Evolutionary conservation across 2,329 filamentous ascomycete genomes (phyloP), one percentile per base, ranked within the genome.

Genomic region (Microdochium paspali): DNA sequence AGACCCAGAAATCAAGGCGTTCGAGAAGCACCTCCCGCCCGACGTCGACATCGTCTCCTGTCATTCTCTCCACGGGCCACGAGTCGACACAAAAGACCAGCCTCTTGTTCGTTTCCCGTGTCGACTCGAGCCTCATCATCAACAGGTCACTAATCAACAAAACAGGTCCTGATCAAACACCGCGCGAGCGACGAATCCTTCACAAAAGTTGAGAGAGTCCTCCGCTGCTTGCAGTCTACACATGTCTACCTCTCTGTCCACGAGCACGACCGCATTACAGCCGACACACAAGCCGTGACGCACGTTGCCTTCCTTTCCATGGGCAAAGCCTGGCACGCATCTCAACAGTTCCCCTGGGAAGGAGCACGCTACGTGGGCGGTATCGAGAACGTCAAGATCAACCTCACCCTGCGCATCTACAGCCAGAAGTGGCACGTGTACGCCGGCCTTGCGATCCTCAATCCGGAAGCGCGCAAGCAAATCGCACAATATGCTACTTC

Each of bases 361-460:
- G 82, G 91, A 44, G 82, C 84, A n/a, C 89, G 93, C 53, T 98
- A 97, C 66, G 82, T 96, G 3, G 93, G 93, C 49, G 94, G 93
- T 46, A 95, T 98, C 59, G 93, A 98, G 67, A 98, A 98, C 65
- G 91, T 97, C 58, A 98, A 98, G 71, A 95, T 97, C 72, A 98
- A 98, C 70, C 83, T 97, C 56, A 97, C 90, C 56, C 73, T 98
- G 55, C 90, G 93, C 57, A 97, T 98, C 69, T 98, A 97, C 71
- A 84, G 85, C 50, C 95, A 96, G 67, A 98, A 97, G 67, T 98
- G 94, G 94, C 94, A 98, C 71, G 93, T 98, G 49, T 98, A 98
- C 66, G 93, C 93, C 20, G 93, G 93, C 0, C 83, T 98, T 9
- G 93, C 94, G 10, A 98, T 98, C 61, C 78, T 98, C 49, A 98